phyloP scores from a whole-genome alignment of 441 rosid genomes.

The Gossypium davidsonii region DNA sequence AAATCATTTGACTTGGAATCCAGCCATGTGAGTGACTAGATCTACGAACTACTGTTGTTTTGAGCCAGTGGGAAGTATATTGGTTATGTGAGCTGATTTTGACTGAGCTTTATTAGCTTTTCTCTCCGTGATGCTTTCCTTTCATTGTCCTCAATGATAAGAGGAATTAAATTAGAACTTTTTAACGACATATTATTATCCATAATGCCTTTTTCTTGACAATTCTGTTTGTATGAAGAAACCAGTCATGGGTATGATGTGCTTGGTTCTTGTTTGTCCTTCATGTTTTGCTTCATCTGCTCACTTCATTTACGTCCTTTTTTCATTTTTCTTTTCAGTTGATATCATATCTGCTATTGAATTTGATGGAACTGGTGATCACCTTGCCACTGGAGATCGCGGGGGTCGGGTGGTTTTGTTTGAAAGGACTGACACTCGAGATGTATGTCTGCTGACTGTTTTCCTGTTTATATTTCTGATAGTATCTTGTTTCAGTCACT shows the following conservation, averaged over 20 bases:
- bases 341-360: slow-evolving; percentile 74
- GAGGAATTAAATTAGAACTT: neutral
- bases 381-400: slow-evolving; percentile 79
- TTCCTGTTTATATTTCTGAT: neutral
- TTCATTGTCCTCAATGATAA: neutral
- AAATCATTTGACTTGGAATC: neutral
- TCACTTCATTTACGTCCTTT: neutral
- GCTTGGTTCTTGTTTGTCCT: neutral
- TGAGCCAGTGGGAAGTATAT: neutral
- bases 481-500: neutral
- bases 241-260: neutral
- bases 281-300: neutral
- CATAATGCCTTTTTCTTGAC: neutral
- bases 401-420: slow-evolving; percentile 69
- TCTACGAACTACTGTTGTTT: neutral
- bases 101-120: neutral
- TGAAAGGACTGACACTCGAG: slow-evolving; percentile 59
- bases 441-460: slow-evolving; percentile 29
- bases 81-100: neutral
- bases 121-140: neutral
- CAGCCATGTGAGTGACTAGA: neutral
- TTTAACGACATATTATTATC: neutral
- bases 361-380: slow-evolving; percentile 63
- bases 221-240: neutral
- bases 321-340: slow-evolving; percentile 27